Conservation (phyloP, 768 basidiomycete genomes). For the Russula sp. region DNA sequence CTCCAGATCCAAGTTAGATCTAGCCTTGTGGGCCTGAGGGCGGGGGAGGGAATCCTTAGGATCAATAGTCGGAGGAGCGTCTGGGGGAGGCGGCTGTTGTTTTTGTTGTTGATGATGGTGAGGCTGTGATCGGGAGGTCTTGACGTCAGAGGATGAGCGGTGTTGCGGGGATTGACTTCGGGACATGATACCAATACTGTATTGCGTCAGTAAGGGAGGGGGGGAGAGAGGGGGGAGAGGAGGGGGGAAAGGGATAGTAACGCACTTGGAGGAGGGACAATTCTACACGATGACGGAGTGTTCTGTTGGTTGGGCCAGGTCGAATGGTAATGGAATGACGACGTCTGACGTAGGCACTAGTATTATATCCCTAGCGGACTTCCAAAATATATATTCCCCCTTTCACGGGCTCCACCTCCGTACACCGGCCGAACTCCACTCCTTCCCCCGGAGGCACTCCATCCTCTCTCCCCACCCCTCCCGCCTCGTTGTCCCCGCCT, state of each 20-base stretch:
- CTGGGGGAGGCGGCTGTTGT: constrained; percentile 7
- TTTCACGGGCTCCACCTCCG: constrained; percentile 20
- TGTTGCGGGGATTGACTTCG: constrained; percentile 31
- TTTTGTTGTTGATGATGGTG: constrained; percentile 10
- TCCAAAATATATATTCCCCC: constrained; percentile 28
- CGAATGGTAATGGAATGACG: constrained; percentile 30
- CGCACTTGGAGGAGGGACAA: not conserved
- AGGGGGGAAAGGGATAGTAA: not conserved
- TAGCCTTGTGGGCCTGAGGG: constrained; percentile 30
- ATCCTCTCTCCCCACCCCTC: not conserved
- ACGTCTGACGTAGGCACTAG: constrained; percentile 39
- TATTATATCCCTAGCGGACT: constrained; percentile 41
- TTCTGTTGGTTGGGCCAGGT: constrained; percentile 25
- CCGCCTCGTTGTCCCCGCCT: constrained; percentile 22
- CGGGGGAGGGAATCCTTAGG: constrained; percentile 4
- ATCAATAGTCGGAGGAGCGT: not conserved
- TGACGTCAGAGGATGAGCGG: constrained; percentile 26
- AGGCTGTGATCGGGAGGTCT: constrained; percentile 7
- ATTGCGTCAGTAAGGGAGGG: constrained; percentile 13
- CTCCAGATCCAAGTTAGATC: constrained; percentile 69
- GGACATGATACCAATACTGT: constrained; percentile 24
- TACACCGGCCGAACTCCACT: constrained; percentile 19
- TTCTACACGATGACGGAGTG: constrained; percentile 20
- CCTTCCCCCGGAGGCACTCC: constrained; percentile 17
- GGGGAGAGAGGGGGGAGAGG: not conserved